phyloP scores from a whole-genome alignment of 768 basidiomycete species.

The Megacollybia marginata region DNA sequence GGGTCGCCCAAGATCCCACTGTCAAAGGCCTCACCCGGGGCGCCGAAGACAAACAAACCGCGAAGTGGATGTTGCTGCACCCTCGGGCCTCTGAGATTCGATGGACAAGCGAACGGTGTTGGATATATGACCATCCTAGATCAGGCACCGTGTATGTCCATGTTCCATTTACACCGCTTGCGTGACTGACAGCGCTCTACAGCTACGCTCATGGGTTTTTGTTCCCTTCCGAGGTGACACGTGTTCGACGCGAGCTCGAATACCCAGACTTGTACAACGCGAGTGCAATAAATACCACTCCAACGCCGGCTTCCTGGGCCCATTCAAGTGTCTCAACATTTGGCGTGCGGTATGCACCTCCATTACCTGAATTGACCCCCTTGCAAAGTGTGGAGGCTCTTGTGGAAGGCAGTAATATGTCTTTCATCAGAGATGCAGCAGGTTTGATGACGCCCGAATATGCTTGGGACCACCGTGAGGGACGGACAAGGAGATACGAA shows the following conservation, averaged over 20 bases:
- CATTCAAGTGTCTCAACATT: conserved; percentile 86
- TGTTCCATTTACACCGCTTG: not conserved
- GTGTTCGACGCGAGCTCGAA: conserved; percentile 51
- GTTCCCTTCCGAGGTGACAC: conserved; percentile 80
- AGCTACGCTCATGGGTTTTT: conserved; percentile 94
- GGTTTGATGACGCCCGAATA: conserved; percentile 51
- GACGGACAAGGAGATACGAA: conserved; percentile 55
- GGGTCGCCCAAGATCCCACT: conserved; percentile 69
- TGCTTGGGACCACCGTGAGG: conserved; percentile 71
- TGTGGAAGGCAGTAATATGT: conserved; percentile 88
- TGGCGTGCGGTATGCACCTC: conserved; percentile 65
- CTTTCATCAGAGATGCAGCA: conserved; percentile 62
- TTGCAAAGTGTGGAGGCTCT: conserved; percentile 82
- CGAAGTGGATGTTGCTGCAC: conserved; percentile 87
- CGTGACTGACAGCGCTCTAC: conserved; percentile 7
- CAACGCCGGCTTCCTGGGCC: conserved; percentile 57
- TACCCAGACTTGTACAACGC: conserved; percentile 35
- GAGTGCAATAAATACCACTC: conserved; percentile 22
- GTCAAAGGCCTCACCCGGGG: conserved; percentile 66
- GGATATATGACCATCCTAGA: conserved; percentile 97
- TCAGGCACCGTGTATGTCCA: conserved; percentile 80
- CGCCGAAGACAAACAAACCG: conserved; percentile 89
- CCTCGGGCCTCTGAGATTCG: conserved; percentile 72
- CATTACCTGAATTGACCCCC: conserved; percentile 56
- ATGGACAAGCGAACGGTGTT: conserved; percentile 90